Evolutionary conservation across 2,329 filamentous ascomycete species (phyloP), one percentile per base, ranked within the genome.

Genomic region (Fusarium pseudograminearum): DNA sequence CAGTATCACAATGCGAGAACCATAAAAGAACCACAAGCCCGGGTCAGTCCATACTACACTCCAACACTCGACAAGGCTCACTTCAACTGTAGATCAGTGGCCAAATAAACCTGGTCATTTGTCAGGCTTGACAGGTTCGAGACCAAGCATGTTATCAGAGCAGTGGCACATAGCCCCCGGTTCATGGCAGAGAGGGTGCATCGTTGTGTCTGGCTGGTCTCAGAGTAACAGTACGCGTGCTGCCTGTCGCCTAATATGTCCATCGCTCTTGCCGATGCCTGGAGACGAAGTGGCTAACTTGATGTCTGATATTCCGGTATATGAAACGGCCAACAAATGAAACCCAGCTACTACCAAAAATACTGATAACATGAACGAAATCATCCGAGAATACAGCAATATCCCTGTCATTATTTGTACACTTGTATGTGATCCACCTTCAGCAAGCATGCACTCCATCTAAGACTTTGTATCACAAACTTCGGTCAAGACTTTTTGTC

Each of bases 401-500:
- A 64, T 53, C 47, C 47, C 60, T 59, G 48, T 15, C 38, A 20
- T 44, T 62, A 47, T 56, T 61, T 62, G 53, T 53, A 57, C 42
- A 65, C 41, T 52, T 42, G 48, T 42, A 59, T 50, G 46, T 47
- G 57, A 40, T 55, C 67, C 57, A 69, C 57, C 30, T 41, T 31
- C 42, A 46, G 44, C 38, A 28, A 69, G 42, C 53, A 57, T 57
- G 48, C 57, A 45, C 57, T 46, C 58, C 46, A 31, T 28, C 66
- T 56, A 68, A 45, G 54, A 68, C 54, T 69, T 30, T 62, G 20
- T 36, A 52, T 57, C 56, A 61, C 47, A 61, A 50, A 38, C 52
- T 57, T 67, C 54, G 33, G 22, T 53, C 44, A n/a, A 55, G 38
- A 33, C 34, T 50, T 46, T 42, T 28, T 24, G 15, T 10, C 22